Evolutionary conservation across 1,284 basidiomycete species (phyloP).

Genomic region (Chondrostereum purpureum): DNA sequence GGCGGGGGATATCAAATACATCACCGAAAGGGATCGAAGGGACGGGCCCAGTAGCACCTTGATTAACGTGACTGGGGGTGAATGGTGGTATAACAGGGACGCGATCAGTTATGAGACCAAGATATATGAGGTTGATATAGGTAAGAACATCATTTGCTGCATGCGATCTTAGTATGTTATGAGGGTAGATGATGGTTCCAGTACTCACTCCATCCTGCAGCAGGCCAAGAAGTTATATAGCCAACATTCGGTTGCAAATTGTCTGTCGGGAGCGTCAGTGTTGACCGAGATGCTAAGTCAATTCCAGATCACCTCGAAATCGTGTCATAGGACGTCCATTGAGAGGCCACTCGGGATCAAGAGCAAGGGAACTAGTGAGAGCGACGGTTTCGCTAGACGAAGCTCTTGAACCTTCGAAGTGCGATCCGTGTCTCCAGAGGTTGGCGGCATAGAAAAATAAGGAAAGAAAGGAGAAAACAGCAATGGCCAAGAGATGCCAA

Average conservation of each 20-base stretch:
- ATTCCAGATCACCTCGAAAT: neutral
- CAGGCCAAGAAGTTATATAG: constrained; percentile 65
- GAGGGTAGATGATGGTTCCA: constrained; percentile 1
- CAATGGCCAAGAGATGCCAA: neutral
- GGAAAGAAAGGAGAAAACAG: neutral
- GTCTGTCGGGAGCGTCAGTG: constrained; percentile 23
- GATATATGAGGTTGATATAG: constrained; percentile 63
- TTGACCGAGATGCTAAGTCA: too few relatives aligned
- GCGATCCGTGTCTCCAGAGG: neutral
- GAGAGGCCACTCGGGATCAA: neutral
- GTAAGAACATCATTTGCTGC: constrained; percentile 67
- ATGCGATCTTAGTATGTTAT: constrained; percentile 10
- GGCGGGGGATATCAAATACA: constrained; percentile 44
- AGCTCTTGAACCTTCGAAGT: neutral
- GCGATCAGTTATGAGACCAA: constrained; percentile 56
- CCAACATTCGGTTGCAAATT: constrained; percentile 50
- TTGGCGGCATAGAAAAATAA: neutral
- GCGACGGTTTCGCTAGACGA: too few relatives aligned
- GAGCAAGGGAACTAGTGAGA: neutral
- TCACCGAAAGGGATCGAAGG: constrained; percentile 42
- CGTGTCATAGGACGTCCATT: neutral
- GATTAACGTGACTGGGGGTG: constrained; percentile 59
- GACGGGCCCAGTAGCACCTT: constrained; percentile 18
- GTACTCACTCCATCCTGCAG: constrained; percentile 63
- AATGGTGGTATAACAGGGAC: constrained; percentile 61